Base-by-base conservation (phyloP, 139 green algal species). In the Asterochloris sp. region DNA sequence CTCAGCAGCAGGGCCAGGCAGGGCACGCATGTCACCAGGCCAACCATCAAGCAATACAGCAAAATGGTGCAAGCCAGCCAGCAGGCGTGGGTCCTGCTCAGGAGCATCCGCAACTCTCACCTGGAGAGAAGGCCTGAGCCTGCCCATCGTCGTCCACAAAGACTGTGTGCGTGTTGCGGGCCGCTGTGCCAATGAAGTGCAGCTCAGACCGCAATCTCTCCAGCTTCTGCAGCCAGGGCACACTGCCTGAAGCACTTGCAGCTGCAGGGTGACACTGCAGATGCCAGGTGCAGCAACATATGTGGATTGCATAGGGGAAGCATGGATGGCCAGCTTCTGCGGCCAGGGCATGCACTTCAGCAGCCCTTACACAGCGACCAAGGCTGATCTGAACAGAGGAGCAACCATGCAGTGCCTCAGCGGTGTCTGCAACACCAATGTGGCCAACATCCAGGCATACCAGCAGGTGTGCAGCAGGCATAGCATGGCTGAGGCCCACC, bases 111-210 rank as follows among this genome's bases (percentile, higher is more conserved):
- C 38, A 6, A 10, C 38, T 54, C 6, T 54, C 38, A 54, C 38
- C 38, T 54, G 38, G 38, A 69, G 76, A 80, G 23, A 98, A 98
- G 0, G 28, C 62, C 12, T 84, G 74, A 28, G 84, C 87, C 54
- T 92, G 88, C 54, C 76, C 69, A 66, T 87, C 79, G 38, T 82
- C 79, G 76, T 96, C 92, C 21, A 96, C 91, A 89, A 98, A 98
- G 16, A 98, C 88, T 8, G 85, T 91, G 83, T 95, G 90, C 78
- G 88, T 85, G 17, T 86, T 87, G 63, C 86, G 26, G 1, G 78
- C 19, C 8, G 87, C 80, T 13, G 85, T 85, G 29, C 96, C 95
- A 15, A 99, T 90, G 62, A 95, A 88, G 88, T 99, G 96, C 69
- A 99, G 89, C 8, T 85, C 89, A 60, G 86, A 78, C 76, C 90